Conservation (phyloP, 768 basidiomycete genomes). For the Gymnopilus junonius region DNA sequence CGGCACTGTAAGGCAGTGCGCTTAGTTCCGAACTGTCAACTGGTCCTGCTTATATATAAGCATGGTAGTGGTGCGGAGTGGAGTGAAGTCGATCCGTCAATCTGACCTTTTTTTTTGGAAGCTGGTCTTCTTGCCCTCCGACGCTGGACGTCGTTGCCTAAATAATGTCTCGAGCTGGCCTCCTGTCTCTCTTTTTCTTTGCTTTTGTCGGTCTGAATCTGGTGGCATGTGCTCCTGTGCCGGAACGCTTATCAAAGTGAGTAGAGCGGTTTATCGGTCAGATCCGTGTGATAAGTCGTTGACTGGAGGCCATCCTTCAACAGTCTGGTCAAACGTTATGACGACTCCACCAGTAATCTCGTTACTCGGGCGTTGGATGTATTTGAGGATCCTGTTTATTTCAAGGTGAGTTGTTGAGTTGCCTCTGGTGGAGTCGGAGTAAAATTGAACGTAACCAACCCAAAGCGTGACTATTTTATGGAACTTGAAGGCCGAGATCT, state of each 20-base stretch:
- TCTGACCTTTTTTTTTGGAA: no score
- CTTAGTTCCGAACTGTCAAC: not conserved
- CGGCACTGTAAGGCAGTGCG: constrained; percentile 2
- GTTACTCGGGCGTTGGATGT: not conserved
- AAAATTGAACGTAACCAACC: not conserved
- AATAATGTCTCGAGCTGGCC: constrained; percentile 3
- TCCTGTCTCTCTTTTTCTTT: not conserved
- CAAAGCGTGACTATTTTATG: not conserved
- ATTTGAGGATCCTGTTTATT: not conserved
- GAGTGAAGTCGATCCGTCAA: not conserved
- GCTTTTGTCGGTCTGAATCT: not conserved
- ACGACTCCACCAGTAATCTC: not conserved
- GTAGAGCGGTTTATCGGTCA: not conserved
- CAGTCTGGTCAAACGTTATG: not conserved
- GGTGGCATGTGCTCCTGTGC: not conserved
- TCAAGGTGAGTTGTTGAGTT: not conserved
- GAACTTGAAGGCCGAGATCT: not conserved
- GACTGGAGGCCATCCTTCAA: not conserved
- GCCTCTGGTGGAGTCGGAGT: not conserved
- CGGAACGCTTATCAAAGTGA: not conserved
- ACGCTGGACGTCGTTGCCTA: constrained; percentile 3
- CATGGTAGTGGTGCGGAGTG: no score
- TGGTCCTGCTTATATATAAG: not conserved
- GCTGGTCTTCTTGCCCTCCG: constrained; percentile 2
- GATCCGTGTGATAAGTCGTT: not conserved